A percentile compares a stretch with the other conserved stretches of the same genome.
Evolutionary conservation across 306 rosid genomes (phyloP).

Genomic region (Mimosa bimucronata): DNA sequence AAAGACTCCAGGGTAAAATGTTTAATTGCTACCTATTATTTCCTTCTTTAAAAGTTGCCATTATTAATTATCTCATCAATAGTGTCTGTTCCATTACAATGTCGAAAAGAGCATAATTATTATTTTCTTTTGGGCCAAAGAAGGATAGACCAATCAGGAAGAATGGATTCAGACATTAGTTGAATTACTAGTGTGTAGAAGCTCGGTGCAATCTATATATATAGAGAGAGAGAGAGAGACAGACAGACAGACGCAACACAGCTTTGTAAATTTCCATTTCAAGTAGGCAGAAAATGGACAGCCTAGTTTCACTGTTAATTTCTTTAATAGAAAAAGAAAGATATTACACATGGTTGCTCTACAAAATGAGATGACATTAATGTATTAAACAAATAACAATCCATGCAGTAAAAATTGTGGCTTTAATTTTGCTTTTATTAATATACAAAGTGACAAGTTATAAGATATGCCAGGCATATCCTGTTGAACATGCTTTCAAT

Average conservation of each 20-base stretch:
- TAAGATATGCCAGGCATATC: not conserved
- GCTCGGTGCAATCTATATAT: not conserved
- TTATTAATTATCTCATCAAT: not conserved
- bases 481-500: not conserved
- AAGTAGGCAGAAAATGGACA: not conserved
- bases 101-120: not conserved
- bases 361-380: conserved; percentile 17
- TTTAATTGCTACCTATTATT: not conserved
- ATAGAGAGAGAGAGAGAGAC: not conserved
- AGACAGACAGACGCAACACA: not conserved
- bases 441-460: not conserved
- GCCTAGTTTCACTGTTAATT: not conserved
- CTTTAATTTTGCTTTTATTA: conserved; percentile 2
- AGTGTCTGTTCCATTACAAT: not conserved
- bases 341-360: not conserved
- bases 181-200: not conserved
- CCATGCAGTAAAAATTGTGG: not conserved
- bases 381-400: not conserved
- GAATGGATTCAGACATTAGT: conserved; percentile 7
- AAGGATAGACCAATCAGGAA: not conserved
- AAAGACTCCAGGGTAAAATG: not conserved
- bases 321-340: not conserved
- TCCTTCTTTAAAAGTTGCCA: not conserved
- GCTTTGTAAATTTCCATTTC: not conserved
- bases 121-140: not conserved